Evolutionary conservation across 805 yeast genomes (phyloP), one percentile per base, ranked within the genome.

Genomic region (Priceomyces medius): DNA sequence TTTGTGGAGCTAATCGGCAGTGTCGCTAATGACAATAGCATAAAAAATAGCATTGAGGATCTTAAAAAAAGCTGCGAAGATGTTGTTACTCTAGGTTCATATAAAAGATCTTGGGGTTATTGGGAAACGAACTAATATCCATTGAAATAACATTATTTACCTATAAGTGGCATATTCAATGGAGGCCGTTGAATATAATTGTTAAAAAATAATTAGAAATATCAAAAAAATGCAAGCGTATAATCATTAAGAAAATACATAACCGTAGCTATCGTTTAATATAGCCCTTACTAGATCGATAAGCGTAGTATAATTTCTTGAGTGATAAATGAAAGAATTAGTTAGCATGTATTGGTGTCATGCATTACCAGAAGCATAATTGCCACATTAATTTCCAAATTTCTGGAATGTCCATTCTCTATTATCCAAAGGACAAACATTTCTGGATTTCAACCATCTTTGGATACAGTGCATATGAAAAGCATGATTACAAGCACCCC

Each of bases 401-500:
- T 85, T 85, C 50, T 66, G 74, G 53, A 61, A 72, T 13, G 68
- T 66, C 98, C 99, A 91, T 42, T 87, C 95, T 54, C 86, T 82
- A 65, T 86, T 90, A 68, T 91, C 98, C 60, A 93, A 74, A 1
- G 99, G 99, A 74, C 99, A 93, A 17, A 89, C 96, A 47, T 90
- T 88, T 68, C 99, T 83, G 12, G 96, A 87, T 63, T 85, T 85
- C 51, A 91, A 79, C 99, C 99, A 93, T 53, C 96, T 80, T 37
- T 88, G 81, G 51, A 93, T 93, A 66, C 99, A 93, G 68, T 93
- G 99, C 66, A 89, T 73, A 61, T 93, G 99, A 77, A 93, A 93
- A n/a, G 97, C 96, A 61, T 93, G 99, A 54, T 88, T 90, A 68
- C 99, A 93, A 35, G 79, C 77, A 36, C 99, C 99, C 90, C 97